Conservation (phyloP, 176 grass and related monocot species). For the Cymbopogon citratus region DNA sequence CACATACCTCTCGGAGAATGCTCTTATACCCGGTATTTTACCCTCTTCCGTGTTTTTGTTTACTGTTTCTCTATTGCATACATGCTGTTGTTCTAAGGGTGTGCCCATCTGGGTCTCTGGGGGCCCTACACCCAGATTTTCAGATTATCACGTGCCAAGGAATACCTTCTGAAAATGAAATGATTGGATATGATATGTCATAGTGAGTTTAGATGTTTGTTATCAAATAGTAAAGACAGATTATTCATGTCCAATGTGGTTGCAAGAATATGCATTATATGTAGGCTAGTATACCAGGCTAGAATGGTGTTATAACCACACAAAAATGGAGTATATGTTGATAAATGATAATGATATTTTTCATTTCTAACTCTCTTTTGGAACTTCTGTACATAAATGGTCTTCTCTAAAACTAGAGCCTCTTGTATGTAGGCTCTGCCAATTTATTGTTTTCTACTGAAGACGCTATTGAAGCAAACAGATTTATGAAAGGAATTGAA, state of each 20-base stretch:
- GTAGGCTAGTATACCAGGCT: neutral
- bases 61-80: neutral
- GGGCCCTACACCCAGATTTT: neutral
- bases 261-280: neutral
- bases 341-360: neutral
- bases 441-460: conserved; percentile 75
- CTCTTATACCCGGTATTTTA: conserved; percentile 72
- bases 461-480: conserved; percentile 59
- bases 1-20: conserved; percentile 93
- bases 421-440: conserved; percentile 60
- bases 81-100: neutral
- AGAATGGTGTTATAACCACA: neutral
- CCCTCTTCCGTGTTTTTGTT: neutral
- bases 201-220: neutral
- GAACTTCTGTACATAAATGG: neutral
- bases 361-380: neutral
- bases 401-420: neutral
- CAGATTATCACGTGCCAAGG: neutral
- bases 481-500: conserved; percentile 62
- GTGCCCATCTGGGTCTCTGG: neutral
- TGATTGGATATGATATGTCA: neutral
- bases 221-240: neutral
- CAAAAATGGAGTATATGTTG: neutral
- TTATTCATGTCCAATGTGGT: neutral
- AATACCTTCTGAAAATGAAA: neutral